A percentile compares a stretch with the other conserved stretches of the same genome.
Evolutionary conservation across 2,329 filamentous ascomycete genomes (phyloP).

Genomic region (Microdochium bolleyi): DNA sequence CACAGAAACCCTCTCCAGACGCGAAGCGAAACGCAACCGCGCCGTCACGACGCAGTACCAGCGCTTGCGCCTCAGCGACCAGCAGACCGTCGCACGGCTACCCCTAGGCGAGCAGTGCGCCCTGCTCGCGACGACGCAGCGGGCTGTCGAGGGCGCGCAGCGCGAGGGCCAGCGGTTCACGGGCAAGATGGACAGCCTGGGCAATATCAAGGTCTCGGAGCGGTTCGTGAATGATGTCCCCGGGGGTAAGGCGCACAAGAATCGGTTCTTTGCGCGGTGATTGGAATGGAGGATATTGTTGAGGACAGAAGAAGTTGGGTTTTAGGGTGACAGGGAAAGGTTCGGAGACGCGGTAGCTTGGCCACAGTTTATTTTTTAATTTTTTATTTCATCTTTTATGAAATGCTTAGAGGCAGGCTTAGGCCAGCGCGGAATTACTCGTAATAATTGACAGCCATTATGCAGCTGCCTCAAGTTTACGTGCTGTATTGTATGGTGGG

Average conservation of each 20-base stretch:
- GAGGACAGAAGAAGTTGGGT: too few relatives aligned
- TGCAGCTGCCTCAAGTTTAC: too few relatives aligned
- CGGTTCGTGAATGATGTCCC: slow-evolving; percentile 4
- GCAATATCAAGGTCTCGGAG: slow-evolving; percentile 3
- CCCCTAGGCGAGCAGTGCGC: slow-evolving; percentile 1
- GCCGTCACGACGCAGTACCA: neutral
- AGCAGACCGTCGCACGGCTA: slow-evolving; percentile 2
- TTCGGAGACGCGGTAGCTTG: too few relatives aligned
- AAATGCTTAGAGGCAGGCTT: too few relatives aligned
- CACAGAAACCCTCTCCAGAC: neutral
- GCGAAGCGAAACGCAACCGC: neutral
- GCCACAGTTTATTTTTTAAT: too few relatives aligned
- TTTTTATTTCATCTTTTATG: too few relatives aligned
- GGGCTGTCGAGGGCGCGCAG: neutral
- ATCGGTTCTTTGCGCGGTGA: slow-evolving; percentile 1
- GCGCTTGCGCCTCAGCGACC: slow-evolving; percentile 1
- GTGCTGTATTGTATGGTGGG: too few relatives aligned
- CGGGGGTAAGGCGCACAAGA: slow-evolving; percentile 1
- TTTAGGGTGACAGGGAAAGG: too few relatives aligned
- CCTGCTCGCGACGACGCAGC: slow-evolving; percentile 1
- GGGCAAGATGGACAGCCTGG: slow-evolving; percentile 4
- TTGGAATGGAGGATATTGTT: neutral
- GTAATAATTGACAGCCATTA: too few relatives aligned
- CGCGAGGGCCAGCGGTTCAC: slow-evolving; percentile 2
- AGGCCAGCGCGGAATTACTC: too few relatives aligned